Evolutionary conservation across 2,329 filamentous ascomycete species (phyloP).

Genomic region (Pseudopyrenochaeta lycopersici): DNA sequence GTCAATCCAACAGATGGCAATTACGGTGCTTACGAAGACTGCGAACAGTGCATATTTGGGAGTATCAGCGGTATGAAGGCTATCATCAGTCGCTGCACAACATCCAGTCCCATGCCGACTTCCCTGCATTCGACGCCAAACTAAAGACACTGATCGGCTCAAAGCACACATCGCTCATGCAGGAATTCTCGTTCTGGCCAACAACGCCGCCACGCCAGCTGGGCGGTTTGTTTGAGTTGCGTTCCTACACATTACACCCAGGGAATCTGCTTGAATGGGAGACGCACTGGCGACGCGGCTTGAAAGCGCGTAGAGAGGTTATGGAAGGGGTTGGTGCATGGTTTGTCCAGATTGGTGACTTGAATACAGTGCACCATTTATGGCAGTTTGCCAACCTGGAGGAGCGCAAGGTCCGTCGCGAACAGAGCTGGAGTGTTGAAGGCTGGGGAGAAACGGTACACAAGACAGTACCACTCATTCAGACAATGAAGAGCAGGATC

Average conservation of each 20-base stretch:
- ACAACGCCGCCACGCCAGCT: slow-evolving; percentile 89
- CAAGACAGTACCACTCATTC: slow-evolving; percentile 97
- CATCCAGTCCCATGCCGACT: slow-evolving; percentile 85
- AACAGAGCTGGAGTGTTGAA: slow-evolving; percentile 94
- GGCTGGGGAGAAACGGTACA: slow-evolving; percentile 98
- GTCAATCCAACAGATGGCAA: neutral
- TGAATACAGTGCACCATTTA: slow-evolving; percentile 97
- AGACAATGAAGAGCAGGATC: slow-evolving; percentile 94
- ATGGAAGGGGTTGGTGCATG: slow-evolving; percentile 99
- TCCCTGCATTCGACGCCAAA: slow-evolving; percentile 81
- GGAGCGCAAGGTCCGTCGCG: slow-evolving; percentile 86
- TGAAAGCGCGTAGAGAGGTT: slow-evolving; percentile 90
- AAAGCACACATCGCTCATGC: slow-evolving; percentile 93
- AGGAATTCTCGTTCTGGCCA: slow-evolving; percentile 99
- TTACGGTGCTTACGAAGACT: slow-evolving; percentile 15
- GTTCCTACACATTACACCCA: slow-evolving; percentile 94
- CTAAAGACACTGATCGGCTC: slow-evolving; percentile 84
- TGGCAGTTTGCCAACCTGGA: slow-evolving; percentile 99
- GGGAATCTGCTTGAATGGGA: slow-evolving; percentile 98
- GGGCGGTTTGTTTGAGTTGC: slow-evolving; percentile 92
- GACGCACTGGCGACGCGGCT: slow-evolving; percentile 93
- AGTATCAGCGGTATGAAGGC: slow-evolving; percentile 96
- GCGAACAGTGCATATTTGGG: slow-evolving; percentile 94
- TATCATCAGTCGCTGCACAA: slow-evolving; percentile 91
- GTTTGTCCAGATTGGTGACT: slow-evolving; percentile 97